phyloP scores from a whole-genome alignment of 2,329 filamentous ascomycete species.

The Fusarium sp. region DNA sequence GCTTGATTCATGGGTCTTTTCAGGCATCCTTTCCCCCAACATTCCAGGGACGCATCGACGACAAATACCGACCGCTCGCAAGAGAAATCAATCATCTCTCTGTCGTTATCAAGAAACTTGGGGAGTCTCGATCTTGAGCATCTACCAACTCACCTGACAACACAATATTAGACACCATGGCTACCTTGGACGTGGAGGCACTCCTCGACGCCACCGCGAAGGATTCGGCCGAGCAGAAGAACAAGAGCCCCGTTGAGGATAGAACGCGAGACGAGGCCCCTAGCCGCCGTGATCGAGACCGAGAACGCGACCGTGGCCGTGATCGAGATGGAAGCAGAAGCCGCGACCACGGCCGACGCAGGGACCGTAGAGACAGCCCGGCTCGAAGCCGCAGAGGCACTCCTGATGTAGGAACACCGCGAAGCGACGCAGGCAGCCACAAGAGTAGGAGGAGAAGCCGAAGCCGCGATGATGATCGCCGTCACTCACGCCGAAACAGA shows the following conservation, averaged over 20 bases:
- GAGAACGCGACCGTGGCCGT: conserved; percentile 67
- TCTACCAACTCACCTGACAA: conserved; percentile 20
- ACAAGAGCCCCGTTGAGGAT: conserved; percentile 59
- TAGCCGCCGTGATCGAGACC: conserved; percentile 64
- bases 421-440: conserved; percentile 81
- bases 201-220: conserved; percentile 87
- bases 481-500: conserved; percentile 78
- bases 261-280: conserved; percentile 57
- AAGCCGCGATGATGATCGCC: conserved; percentile 80
- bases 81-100: conserved; percentile 10
- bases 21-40: conserved; percentile 30
- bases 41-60: conserved; percentile 8
- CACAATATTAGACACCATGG: conserved; percentile 52
- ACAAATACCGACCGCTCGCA: conserved; percentile 20
- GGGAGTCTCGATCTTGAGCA: conserved; percentile 7
- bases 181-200: conserved; percentile 81
- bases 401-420: conserved; percentile 71
- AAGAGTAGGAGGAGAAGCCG: conserved; percentile 84
- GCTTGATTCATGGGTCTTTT: conserved; percentile 34
- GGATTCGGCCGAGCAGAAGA: conserved; percentile 62
- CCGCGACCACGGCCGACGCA: conserved; percentile 59
- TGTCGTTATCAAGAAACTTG: conserved; percentile 1
- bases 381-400: conserved; percentile 59
- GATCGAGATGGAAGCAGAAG: conserved; percentile 65
- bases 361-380: conserved; percentile 67